Evolutionary conservation across 1,284 basidiomycete genomes (phyloP), one percentile per base, ranked within the genome.

Genomic region (Stereum hirsutum): DNA sequence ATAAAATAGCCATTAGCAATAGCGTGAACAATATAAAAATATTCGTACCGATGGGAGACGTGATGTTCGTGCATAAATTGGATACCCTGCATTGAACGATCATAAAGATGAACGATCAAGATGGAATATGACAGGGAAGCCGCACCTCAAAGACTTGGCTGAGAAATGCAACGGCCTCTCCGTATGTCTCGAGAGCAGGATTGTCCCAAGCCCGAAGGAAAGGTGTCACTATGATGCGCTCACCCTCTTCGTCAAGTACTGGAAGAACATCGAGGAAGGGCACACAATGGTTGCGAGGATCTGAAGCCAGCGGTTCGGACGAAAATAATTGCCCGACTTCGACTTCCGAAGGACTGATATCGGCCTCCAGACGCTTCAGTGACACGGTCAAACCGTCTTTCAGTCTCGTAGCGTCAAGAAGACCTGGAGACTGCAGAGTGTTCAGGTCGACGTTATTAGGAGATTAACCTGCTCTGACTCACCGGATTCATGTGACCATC

Each of bases 111-210:
- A 10, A 1, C 15, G 10, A 7, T 21, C 10, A 35, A n/a, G 17
- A 8, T 4, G 15, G 19, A 15, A 23, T 12, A n/a, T n/a, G n/a
- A n/a, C n/a, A n/a, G n/a, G n/a, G 1, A 6, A 10, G 7, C 15
- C 47, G 4, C 25, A 63, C 61, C 47, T 62, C 57, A 10, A 60
- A 52, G 7, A 54, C 45, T 38, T 64, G 62, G 1, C 31, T 36
- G 39, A 58, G 46, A 38, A 56, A 62, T 11, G 53, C 50, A 1
- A 62, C 41, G 5, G 51, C 55, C 42, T 64, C 62, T 5, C 57
- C 57, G n/a, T n/a, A n/a, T 0, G 57, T 57, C 4, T 45, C 21
- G 33, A 62, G 56, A 0, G 10, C 37, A 5, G 60, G 60, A 15
- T 52, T 11, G 25, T 51, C 7, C 34, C 44, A 57, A 0, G 19